These are phyloP conservation scores for Cydonia oblonga DNA, from an alignment of 331 rosid species.

Conservation along the genomic window DNA sequence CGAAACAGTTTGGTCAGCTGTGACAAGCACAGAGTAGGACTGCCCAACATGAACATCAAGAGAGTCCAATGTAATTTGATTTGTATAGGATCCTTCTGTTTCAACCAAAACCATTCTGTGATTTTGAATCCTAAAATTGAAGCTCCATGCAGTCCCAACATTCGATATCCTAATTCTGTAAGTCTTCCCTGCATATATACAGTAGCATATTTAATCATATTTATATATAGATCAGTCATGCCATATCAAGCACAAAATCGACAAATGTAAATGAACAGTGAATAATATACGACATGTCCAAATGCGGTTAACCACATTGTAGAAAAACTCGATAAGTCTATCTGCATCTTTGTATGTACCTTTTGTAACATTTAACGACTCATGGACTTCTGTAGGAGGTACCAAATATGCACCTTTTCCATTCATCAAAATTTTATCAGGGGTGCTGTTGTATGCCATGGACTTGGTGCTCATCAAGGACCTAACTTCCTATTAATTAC, in stretches of 20 bases:
- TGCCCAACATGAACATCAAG: conserved; percentile 26
- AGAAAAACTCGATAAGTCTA: no score
- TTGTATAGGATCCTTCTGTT: conserved; percentile 25
- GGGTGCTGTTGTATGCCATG: neutral
- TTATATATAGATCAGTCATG: neutral
- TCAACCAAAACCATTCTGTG: conserved; percentile 16
- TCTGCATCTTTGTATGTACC: neutral
- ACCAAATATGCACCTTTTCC: conserved; percentile 11
- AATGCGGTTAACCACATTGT: no score
- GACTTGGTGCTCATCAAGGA: neutral
- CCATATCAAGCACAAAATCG: no score
- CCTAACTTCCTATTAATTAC: conserved; percentile 14
- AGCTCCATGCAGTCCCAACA: conserved; percentile 22
- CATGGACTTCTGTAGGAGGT: neutral
- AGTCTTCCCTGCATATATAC: conserved; percentile 11
- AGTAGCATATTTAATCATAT: neutral
- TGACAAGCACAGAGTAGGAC: conserved; percentile 24
- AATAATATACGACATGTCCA: no score
- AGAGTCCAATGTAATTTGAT: conserved; percentile 3
- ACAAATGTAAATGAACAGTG: no score
- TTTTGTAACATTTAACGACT: conserved; percentile 7
- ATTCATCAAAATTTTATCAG: conserved; percentile 19
- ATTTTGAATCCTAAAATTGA: conserved; percentile 19
- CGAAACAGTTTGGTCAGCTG: conserved; percentile 10
- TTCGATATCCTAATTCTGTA: conserved; percentile 20